phyloP scores from a whole-genome alignment of 2,329 filamentous ascomycete species.

The Neopestalotiopsis sp. region DNA sequence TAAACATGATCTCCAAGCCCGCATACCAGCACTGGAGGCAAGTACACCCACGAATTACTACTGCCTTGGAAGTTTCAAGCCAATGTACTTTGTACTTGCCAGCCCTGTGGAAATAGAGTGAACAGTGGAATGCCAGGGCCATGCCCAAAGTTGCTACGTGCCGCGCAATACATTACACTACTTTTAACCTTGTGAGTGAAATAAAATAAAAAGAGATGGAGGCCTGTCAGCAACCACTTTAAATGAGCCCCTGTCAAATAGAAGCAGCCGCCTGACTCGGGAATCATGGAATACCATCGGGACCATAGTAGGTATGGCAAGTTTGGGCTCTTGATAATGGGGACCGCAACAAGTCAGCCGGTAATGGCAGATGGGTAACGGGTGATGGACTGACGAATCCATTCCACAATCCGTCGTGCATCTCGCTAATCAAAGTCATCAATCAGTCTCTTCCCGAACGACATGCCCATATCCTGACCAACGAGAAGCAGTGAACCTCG shows the following conservation, averaged over 20 bases:
- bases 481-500: neutral
- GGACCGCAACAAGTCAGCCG: neutral
- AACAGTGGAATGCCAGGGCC: neutral
- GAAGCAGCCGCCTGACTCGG: neutral
- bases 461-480: neutral
- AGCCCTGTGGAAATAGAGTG: constrained; percentile 2
- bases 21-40: no score
- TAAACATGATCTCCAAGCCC: neutral
- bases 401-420: neutral
- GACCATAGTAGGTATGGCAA: neutral
- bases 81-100: neutral
- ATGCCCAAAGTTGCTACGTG: neutral
- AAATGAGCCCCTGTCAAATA: neutral
- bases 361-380: neutral
- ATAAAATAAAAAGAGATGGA: neutral
- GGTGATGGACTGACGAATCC: neutral
- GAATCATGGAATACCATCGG: neutral
- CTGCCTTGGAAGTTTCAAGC: no score
- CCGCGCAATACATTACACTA: neutral
- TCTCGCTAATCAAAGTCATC: neutral
- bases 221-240: neutral
- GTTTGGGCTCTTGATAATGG: neutral
- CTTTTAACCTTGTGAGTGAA: no score
- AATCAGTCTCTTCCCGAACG: neutral
- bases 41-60: no score